A percentile compares a stretch with the other conserved stretches of the same genome.
These are phyloP conservation scores for Fusarium tricinctum DNA, from an alignment of 2,329 filamentous ascomycete genomes.

Conservation along the genomic window DNA sequence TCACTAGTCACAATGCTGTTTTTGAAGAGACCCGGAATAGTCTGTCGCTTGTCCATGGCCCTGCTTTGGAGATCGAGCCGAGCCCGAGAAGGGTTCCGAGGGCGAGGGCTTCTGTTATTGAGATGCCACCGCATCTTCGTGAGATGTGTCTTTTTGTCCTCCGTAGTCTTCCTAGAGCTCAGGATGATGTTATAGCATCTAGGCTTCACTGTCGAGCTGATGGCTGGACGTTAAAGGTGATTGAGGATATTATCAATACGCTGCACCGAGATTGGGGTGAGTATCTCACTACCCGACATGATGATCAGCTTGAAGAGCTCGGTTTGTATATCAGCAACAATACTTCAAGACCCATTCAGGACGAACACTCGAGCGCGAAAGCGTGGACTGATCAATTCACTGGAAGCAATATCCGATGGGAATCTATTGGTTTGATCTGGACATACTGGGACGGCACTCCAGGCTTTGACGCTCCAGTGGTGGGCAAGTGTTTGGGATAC, in stretches of 20 bases:
- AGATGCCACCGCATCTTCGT: constrained; percentile 49
- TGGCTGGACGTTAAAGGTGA: constrained; percentile 53
- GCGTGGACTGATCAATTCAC: constrained; percentile 59
- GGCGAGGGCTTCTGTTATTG: constrained; percentile 26
- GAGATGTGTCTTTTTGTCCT: constrained; percentile 58
- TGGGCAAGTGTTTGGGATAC: constrained; percentile 41
- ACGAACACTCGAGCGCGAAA: constrained; percentile 53
- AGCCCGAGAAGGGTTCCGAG: constrained; percentile 14
- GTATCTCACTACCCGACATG: constrained; percentile 45
- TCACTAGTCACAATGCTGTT: constrained; percentile 60
- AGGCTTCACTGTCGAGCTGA: constrained; percentile 47
- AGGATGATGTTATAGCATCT: constrained; percentile 37
- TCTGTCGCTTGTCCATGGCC: constrained; percentile 53
- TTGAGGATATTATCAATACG: constrained; percentile 50
- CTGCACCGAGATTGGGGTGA: constrained; percentile 53
- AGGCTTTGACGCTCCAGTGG: background rate
- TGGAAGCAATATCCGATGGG: constrained; percentile 59
- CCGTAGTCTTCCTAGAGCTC: constrained; percentile 52
- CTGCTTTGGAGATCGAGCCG: constrained; percentile 21
- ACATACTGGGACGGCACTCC: constrained; percentile 36
- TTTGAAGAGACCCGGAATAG: constrained; percentile 60
- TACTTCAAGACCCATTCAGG: constrained; percentile 54
- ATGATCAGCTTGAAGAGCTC: constrained; percentile 54
- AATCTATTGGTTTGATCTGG: constrained; percentile 59
- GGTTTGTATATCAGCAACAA: constrained; percentile 56